These are phyloP conservation scores for Artomyces pyxidatus DNA, from an alignment of 768 basidiomycete genomes.

Conservation along the genomic window DNA sequence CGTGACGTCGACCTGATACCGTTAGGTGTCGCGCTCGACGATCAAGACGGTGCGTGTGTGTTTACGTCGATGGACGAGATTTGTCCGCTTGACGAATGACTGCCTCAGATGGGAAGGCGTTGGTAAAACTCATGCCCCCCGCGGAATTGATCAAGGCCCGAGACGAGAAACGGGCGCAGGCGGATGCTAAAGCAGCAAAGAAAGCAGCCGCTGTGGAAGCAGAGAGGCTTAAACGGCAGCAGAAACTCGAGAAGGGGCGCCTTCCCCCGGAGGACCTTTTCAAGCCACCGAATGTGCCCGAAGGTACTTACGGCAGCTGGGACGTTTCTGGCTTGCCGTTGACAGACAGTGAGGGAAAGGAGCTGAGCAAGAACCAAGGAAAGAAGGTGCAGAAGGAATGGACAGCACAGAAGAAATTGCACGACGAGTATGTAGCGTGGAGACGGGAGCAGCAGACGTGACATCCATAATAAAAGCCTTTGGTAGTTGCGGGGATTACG, in stretches of 20 bases:
- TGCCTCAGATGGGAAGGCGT: conserved; percentile 80
- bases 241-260: conserved; percentile 82
- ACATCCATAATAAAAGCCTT: background rate
- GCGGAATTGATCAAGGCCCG: conserved; percentile 73
- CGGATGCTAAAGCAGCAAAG: conserved; percentile 69
- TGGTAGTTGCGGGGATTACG: background rate
- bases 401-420: conserved; percentile 65
- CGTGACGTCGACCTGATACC: conserved; percentile 86
- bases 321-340: conserved; percentile 78
- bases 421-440: conserved; percentile 67
- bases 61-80: conserved; percentile 1
- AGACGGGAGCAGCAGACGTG: conserved; percentile 21
- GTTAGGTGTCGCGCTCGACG: conserved; percentile 93
- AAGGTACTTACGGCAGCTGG: conserved; percentile 77
- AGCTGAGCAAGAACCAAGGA: conserved; percentile 67
- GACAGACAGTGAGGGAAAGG: conserved; percentile 78
- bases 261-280: conserved; percentile 71
- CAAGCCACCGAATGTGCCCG: conserved; percentile 68
- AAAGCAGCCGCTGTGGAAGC: conserved; percentile 65
- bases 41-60: conserved; percentile 70
- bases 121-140: conserved; percentile 86
- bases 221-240: conserved; percentile 57
- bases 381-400: conserved; percentile 78
- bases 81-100: background rate
- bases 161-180: conserved; percentile 77